These are phyloP conservation scores for Aspergillus eucalypticola DNA, from an alignment of 2,329 filamentous ascomycete species.

Conservation along the genomic window DNA sequence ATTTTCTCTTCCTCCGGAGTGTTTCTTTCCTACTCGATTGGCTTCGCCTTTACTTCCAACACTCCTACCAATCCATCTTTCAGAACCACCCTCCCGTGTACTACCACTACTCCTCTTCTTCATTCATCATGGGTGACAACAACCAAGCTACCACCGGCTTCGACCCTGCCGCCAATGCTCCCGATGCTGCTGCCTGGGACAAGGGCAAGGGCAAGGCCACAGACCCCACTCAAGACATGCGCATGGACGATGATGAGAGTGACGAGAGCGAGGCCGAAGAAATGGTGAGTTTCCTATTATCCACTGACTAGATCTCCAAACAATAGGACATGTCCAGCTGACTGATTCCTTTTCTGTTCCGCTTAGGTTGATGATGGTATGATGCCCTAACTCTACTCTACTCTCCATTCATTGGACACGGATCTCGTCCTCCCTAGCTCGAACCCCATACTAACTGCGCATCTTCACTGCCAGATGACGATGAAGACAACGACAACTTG, in stretches of 20 bases:
- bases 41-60: constrained; percentile 35
- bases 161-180: constrained; percentile 43
- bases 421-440: neutral
- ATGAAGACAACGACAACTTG: constrained; percentile 74
- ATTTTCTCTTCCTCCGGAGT: constrained; percentile 54
- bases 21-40: constrained; percentile 60
- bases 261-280: constrained; percentile 61
- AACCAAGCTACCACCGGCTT: constrained; percentile 29
- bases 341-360: neutral
- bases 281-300: constrained; percentile 31
- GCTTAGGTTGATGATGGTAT: constrained; percentile 8
- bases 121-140: constrained; percentile 39
- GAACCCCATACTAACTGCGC: constrained; percentile 14
- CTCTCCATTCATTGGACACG: neutral
- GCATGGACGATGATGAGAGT: constrained; percentile 72
- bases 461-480: constrained; percentile 53
- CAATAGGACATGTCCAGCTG: neutral
- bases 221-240: constrained; percentile 59
- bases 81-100: neutral
- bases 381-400: neutral
- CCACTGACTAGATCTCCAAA: neutral
- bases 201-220: constrained; percentile 86
- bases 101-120: constrained; percentile 2
- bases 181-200: constrained; percentile 49
- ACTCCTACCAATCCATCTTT: constrained; percentile 14